phyloP scores from a whole-genome alignment of 1,139 yeast genomes.

The Hyphopichia khmerensis region DNA sequence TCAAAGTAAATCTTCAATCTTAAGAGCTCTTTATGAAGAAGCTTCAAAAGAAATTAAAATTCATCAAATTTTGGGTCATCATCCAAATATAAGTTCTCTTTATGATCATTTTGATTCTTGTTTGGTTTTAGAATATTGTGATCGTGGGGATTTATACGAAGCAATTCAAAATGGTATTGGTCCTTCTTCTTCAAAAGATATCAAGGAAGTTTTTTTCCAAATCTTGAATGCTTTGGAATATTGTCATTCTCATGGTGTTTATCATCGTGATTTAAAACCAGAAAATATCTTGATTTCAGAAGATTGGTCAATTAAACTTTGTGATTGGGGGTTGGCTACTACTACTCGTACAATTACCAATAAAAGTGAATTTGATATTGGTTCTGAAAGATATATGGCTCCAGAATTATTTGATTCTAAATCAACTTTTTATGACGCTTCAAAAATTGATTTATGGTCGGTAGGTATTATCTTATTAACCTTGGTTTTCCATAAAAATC shows the following conservation, averaged over 20 bases:
- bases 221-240: conserved; percentile 74
- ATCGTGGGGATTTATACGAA: conserved; percentile 91
- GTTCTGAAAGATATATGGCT: conserved; percentile 96
- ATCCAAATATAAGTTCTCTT: conserved; percentile 63
- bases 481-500: conserved; percentile 85
- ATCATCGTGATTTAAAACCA: conserved; percentile 87
- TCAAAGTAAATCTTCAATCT: conserved; percentile 12
- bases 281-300: conserved; percentile 80
- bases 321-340: conserved; percentile 94
- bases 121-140: conserved; percentile 81
- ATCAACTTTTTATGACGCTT: conserved; percentile 71
- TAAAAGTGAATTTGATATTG: conserved; percentile 76
- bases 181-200: conserved; percentile 73
- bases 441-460: conserved; percentile 91
- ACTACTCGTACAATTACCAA: conserved; percentile 53
- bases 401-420: conserved; percentile 79
- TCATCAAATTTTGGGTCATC: conserved; percentile 66
- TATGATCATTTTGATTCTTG: conserved; percentile 79
- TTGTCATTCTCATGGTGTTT: conserved; percentile 72
- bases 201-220: conserved; percentile 74
- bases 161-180: conserved; percentile 82
- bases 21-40: conserved; percentile 51
- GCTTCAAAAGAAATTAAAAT: conserved; percentile 79
- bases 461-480: conserved; percentile 84
- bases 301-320: conserved; percentile 77